Percentiles rank a stretch among this genome's conserved stretches.
Conservation (phyloP, 2,329 filamentous ascomycete genomes). For the Arthrobotrys conoides region DNA sequence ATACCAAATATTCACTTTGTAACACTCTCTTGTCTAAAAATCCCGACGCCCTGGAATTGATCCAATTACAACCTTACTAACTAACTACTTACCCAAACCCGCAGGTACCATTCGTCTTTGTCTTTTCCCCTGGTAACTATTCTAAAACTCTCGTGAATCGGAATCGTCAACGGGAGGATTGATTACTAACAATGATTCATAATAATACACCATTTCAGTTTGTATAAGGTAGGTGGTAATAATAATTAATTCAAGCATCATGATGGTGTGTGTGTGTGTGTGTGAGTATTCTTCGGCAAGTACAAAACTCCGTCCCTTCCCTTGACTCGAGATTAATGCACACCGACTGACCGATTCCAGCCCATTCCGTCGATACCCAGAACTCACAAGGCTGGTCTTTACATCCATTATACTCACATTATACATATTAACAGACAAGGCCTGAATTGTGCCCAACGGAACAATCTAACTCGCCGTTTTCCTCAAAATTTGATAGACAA, state of each 20-base stretch:
- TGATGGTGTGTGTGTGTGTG: constrained; percentile 1
- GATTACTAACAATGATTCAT: constrained; percentile 13
- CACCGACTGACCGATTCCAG: no score
- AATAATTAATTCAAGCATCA: not conserved
- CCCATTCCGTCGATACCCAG: not conserved
- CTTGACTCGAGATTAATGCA: no score
- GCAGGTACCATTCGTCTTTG: not conserved
- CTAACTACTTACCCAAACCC: constrained; percentile 18
- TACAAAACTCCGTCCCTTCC: not conserved
- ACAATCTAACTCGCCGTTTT: constrained; percentile 10
- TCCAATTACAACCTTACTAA: no score
- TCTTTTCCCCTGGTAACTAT: no score
- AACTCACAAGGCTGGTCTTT: not conserved
- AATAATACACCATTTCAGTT: not conserved
- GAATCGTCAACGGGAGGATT: no score
- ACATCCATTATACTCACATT: no score
- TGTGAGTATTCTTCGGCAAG: constrained; percentile 12
- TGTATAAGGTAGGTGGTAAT: not conserved
- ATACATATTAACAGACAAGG: no score
- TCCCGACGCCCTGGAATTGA: constrained; percentile 28
- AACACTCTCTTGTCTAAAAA: not conserved
- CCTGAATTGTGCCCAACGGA: constrained; percentile 16
- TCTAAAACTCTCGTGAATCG: no score
- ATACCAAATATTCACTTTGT: not conserved
- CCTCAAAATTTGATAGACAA: constrained; percentile 5